Evolutionary conservation across 1,284 basidiomycete genomes (phyloP).

Genomic region (Rhodotorula sp.): DNA sequence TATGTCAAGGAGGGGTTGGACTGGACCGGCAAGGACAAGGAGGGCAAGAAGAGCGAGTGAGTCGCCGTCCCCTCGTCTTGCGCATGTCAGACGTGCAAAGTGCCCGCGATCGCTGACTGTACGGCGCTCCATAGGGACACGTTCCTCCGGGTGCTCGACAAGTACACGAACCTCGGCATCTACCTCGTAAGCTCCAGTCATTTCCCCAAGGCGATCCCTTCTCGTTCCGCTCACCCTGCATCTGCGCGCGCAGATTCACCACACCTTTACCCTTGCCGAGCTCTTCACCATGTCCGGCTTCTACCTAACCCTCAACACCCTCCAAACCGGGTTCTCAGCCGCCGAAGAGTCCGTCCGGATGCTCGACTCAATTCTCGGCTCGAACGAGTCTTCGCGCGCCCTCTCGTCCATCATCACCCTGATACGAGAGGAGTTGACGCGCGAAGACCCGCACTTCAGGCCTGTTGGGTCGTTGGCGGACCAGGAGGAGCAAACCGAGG

Average conservation of each 20-base stretch:
- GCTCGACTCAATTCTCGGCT: conserved; percentile 56
- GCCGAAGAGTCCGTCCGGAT: conserved; percentile 55
- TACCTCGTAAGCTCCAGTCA: conserved; percentile 48
- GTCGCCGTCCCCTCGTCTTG: conserved; percentile 10
- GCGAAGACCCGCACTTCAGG: conserved; percentile 46
- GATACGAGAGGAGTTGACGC: conserved; percentile 52
- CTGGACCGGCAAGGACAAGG: conserved; percentile 37
- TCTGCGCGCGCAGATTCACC: conserved; percentile 46
- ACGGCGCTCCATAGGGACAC: conserved; percentile 39
- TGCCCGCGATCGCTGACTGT: too few relatives aligned
- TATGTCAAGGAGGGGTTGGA: conserved; percentile 46
- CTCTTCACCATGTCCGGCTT: conserved; percentile 56
- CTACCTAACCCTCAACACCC: conserved; percentile 50
- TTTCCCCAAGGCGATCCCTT: neutral
- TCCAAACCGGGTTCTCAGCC: conserved; percentile 49
- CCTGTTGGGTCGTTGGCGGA: conserved; percentile 41
- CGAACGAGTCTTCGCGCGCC: conserved; percentile 55
- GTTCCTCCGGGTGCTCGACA: conserved; percentile 53
- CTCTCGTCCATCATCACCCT: conserved; percentile 54
- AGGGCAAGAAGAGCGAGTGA: conserved; percentile 22
- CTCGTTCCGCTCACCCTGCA: too few relatives aligned
- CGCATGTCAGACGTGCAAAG: too few relatives aligned
- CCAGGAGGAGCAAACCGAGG: neutral
- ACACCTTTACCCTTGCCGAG: conserved; percentile 55
- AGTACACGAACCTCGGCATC: conserved; percentile 56